Base-by-base conservation (phyloP, 1,139 yeast species). In the Suhomyces yuchorum region DNA sequence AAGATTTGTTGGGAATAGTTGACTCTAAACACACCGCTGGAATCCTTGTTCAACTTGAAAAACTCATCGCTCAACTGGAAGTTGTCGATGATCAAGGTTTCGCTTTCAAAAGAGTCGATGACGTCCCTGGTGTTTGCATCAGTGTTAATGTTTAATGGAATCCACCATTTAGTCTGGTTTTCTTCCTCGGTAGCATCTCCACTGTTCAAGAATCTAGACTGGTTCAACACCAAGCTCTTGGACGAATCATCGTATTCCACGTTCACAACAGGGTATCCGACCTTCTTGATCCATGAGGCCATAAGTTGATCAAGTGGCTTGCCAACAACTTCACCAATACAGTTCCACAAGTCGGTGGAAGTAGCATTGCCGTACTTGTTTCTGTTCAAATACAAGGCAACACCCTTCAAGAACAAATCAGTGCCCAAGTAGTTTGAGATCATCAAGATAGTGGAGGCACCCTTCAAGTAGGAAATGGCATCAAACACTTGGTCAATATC, bases 401-500 rank as follows among this genome's bases (percentile, higher is more conserved):
- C 91, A 58, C 96, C 93, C 60, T 80, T 76, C 55, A 86, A 75
- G 69, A 86, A 86, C 4, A 71, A 67, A 35, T 84, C 86, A 50
- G 77, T 80, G 34, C 91, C 91, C 55, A 87, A 69, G 72, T 83
- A 84, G 56, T 79, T 79, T 34, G 88, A 78, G 54, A 86, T 72
- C 93, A 86, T 86, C 61, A 82, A 76, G 56, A 86, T 80, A 36
- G 85, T 73, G 4, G 89, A 81, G n/a, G 90, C 85, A 55, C 96
- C 96, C 70, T 89, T 86, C 52, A 84, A 74, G 67, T 89, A 89
- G 17, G 96, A 87, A 54, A 89, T 89, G 46, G 87, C 87, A 63
- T 89, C 96, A 63, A 89, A 89, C 44, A 86, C 81, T 68, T 89
- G 96, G 64, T 87, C 87, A 59, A 89, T 87, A 64, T 89, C 95